Evolutionary conservation across 2,329 filamentous ascomycete genomes (phyloP), one percentile per base, ranked within the genome.

Genomic region (Coniochaeta hoffmannii): DNA sequence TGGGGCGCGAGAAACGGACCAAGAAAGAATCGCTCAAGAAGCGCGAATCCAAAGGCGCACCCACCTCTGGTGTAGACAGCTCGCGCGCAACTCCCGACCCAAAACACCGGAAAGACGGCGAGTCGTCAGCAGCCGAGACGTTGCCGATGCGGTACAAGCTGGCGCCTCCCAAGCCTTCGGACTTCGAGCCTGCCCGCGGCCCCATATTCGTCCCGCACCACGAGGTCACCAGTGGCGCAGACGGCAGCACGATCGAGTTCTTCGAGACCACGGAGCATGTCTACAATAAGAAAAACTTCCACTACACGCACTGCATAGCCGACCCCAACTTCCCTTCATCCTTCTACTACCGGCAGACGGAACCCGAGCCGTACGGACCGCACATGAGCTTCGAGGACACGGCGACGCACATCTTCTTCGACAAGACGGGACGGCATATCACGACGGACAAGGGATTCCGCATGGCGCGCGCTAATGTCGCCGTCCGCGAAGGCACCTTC

Each of bases 361-460:
- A 97, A 66, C 83, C 89, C 6, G 85, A 85, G 57, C 94, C 95
- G 0, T 92, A 89, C 65, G 84, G 86, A 31, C 82, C 94, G 4
- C 87, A 91, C 55, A 86, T 99, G 69, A 95, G 88, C 73, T 96
- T 94, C 66, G 93, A 97, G 68, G 94, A 99, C 71, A 87, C 89
- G 32, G 89, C 93, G 32, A 85, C 86, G 10, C 88, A 89, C 67
- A 89, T 97, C 68, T 88, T 87, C 66, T 90, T 97, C 66, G 87
- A 91, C 65, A 82, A 83, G 59, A 80, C 83, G 35, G 91, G 87
- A 8, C 82, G 81, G 19, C 85, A 90, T 51, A 83, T 97, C 54
- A 96, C 89, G 0, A 96, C 94, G 14, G 86, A 93, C 62, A 96
- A 96, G 70, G 92, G 94, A 9, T 97, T 94, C 79, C 83, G 95